Evolutionary conservation across 495 filamentous ascomycete species (phyloP).

Genomic region (Penicillium pulvis): DNA sequence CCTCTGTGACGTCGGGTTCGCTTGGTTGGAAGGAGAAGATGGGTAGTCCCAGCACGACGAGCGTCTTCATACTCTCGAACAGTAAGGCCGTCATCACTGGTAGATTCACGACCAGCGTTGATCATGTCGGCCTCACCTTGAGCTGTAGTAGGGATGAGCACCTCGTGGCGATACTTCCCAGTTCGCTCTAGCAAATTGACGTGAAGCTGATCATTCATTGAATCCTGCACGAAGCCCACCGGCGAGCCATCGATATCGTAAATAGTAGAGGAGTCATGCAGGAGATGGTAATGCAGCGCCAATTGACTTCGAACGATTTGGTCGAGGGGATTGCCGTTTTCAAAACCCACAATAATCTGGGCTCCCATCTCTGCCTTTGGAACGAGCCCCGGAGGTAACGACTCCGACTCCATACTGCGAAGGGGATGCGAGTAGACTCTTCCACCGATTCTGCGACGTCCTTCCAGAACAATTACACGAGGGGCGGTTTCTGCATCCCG

Average conservation of each 20-base stretch:
- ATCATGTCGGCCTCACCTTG: slow-evolving; percentile 87
- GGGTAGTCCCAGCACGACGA: slow-evolving; percentile 45
- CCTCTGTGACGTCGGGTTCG: slow-evolving; percentile 46
- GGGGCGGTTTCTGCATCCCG: slow-evolving; percentile 66
- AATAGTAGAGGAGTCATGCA: slow-evolving; percentile 84
- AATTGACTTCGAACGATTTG: slow-evolving; percentile 89
- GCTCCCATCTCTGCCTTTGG: slow-evolving; percentile 94
- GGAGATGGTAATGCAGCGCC: slow-evolving; percentile 77
- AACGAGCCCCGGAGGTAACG: slow-evolving; percentile 50
- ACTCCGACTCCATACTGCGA: slow-evolving; percentile 54
- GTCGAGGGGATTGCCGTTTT: slow-evolving; percentile 91
- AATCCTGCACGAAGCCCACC: slow-evolving; percentile 78
- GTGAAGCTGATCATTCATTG: slow-evolving; percentile 83
- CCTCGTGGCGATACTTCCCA: slow-evolving; percentile 81
- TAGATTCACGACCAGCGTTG: slow-evolving; percentile 76
- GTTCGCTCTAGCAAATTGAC: slow-evolving; percentile 92
- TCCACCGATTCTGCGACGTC: slow-evolving; percentile 84
- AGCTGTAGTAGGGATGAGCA: slow-evolving; percentile 64
- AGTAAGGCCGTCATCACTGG: slow-evolving; percentile 66
- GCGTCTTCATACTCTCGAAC: slow-evolving; percentile 70
- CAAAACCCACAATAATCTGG: slow-evolving; percentile 96
- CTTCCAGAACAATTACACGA: slow-evolving; percentile 82
- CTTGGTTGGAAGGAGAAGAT: slow-evolving; percentile 43
- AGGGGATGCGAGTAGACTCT: slow-evolving; percentile 91
- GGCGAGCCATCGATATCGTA: slow-evolving; percentile 85